Evolutionary conservation across 2,329 filamentous ascomycete genomes (phyloP).

Genomic region (Diplocarpon mali): DNA sequence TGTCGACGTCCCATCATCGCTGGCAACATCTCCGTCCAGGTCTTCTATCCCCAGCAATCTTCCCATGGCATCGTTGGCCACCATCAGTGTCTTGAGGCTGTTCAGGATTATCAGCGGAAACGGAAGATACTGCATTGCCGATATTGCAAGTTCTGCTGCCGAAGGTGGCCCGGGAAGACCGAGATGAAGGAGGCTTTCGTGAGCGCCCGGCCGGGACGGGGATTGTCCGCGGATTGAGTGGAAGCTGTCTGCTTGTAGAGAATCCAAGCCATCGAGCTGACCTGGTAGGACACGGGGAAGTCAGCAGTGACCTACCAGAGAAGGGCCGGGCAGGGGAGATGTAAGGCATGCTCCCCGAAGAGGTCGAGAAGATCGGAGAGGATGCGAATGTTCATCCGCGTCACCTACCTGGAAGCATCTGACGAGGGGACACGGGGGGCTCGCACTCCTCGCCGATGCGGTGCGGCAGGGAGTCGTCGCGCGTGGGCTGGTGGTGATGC

Average conservation of each 20-base stretch:
- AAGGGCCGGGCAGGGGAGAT: no score
- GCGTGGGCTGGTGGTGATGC: background rate
- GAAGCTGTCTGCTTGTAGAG: constrained; percentile 10
- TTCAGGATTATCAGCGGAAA: constrained; percentile 61
- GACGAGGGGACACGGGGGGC: constrained; percentile 4
- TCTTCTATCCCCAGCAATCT: constrained; percentile 51
- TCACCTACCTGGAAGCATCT: no score
- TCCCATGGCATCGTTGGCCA: constrained; percentile 69
- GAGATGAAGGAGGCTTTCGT: constrained; percentile 12
- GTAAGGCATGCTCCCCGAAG: no score
- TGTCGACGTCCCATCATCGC: constrained; percentile 32
- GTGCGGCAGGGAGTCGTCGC: background rate
- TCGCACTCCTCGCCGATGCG: constrained; percentile 6
- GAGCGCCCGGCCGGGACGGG: constrained; percentile 10
- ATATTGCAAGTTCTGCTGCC: constrained; percentile 48
- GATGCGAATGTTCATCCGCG: no score
- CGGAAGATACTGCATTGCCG: constrained; percentile 63
- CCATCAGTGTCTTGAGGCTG: constrained; percentile 54
- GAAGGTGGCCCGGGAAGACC: constrained; percentile 35
- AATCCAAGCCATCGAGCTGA: constrained; percentile 24
- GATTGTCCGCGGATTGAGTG: constrained; percentile 12
- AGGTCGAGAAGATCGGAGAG: no score
- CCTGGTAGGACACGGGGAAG: constrained; percentile 6
- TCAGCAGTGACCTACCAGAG: no score
- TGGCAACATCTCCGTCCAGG: constrained; percentile 28